A percentile compares a stretch with the other conserved stretches of the same genome.
phyloP scores from a whole-genome alignment of 2,329 filamentous ascomycete species.

The Pseudogymnoascus sp. region DNA sequence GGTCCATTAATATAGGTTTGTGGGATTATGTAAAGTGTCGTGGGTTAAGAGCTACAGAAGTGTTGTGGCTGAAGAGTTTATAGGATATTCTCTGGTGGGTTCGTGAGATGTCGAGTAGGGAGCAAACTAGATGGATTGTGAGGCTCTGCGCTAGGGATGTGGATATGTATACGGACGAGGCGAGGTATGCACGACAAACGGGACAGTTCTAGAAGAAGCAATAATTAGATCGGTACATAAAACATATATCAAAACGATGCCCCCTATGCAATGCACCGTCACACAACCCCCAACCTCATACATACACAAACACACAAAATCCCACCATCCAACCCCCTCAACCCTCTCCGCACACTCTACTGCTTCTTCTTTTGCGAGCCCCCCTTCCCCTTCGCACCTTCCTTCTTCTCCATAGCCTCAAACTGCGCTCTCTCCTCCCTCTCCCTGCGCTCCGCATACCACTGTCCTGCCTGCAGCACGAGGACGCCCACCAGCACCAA shows the following conservation, averaged over 20 bases:
- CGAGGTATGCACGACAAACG: neutral
- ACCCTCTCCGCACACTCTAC: slow-evolving; percentile 13
- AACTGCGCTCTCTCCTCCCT: slow-evolving; percentile 65
- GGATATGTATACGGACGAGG: too few relatives aligned
- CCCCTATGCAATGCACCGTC: neutral
- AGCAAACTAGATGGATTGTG: too few relatives aligned
- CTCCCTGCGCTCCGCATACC: slow-evolving; percentile 96
- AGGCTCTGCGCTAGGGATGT: too few relatives aligned
- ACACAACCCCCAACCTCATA: neutral
- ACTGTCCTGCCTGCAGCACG: slow-evolving; percentile 91
- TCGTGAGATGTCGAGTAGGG: too few relatives aligned
- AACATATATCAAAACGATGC: neutral
- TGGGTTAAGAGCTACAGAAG: too few relatives aligned
- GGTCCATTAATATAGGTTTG: too few relatives aligned
- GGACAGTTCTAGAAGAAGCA: neutral
- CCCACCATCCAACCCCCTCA: neutral
- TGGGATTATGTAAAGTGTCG: too few relatives aligned
- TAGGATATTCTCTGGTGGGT: too few relatives aligned
- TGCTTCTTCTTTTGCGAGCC: slow-evolving; percentile 30
- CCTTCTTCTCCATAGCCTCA: slow-evolving; percentile 42
- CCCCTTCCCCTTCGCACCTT: slow-evolving; percentile 28
- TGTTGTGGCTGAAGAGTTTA: too few relatives aligned
- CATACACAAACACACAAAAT: neutral
- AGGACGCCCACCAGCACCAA: slow-evolving; percentile 86
- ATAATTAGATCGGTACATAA: neutral